Evolutionary conservation across 2,329 filamentous ascomycete species (phyloP), one percentile per base, ranked within the genome.

Genomic region (Grosmannia penicillata): DNA sequence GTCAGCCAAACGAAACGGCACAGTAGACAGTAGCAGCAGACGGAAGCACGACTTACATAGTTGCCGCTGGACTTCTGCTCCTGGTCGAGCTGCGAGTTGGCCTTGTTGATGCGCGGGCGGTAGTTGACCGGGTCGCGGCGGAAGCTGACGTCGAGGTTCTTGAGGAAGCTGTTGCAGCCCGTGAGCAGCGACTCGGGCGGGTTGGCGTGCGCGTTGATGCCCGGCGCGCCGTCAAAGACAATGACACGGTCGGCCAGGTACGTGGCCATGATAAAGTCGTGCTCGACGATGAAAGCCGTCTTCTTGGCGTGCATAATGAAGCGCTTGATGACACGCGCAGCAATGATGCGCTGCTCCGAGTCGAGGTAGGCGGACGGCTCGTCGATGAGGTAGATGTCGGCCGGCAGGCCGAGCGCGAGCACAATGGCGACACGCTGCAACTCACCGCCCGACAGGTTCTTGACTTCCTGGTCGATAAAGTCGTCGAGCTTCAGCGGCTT

Each of bases 301-400:
- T 96, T 96, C 78, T 96, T 96, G 53, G 86, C 79, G 69, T 98
- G 89, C 91, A 98, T 98, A 63, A 98, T 98, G 72, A 93, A 98
- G 49, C 91, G 82, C 72, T 98, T 98, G 68, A 98, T 98, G 57
- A 98, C 93, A 56, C 87, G 82, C 33, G 89, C 82, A 45, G 87
- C 89, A 52, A 98, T 79, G 56, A 98, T 94, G 82, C 91, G 89
- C 66, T 98, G 91, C 66, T 98, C 91, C 36, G 91, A 96, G 60
- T 98, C 91, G 42, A 98, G 82, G 62, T 98, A 98, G 45, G 87
- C 87, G 49, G 82, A 91, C 33, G 91, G 91, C 66, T 98, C 91
- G 56, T 98, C 91, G 54, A 98, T 98, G 47, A 98, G 72, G 61
- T 98, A 98, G 55, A 98, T 95, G 54, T 98, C 91, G 40, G 91